These are phyloP conservation scores for Coprinellus aureogranulatus DNA, from an alignment of 768 basidiomycete species.

Conservation along the genomic window DNA sequence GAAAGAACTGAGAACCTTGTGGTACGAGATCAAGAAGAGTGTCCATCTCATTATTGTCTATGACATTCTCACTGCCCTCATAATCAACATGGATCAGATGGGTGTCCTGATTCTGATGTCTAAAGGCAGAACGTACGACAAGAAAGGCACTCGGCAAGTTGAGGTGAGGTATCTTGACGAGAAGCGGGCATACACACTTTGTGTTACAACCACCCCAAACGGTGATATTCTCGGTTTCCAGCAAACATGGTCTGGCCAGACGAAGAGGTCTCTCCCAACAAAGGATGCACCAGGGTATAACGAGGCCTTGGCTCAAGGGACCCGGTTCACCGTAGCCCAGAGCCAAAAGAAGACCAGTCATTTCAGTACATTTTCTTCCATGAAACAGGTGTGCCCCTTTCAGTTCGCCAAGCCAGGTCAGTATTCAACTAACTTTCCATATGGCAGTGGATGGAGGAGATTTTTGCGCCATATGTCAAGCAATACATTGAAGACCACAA, in stretches of 20 bases:
- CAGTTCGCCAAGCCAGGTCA: too few relatives aligned
- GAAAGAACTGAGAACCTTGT: background rate
- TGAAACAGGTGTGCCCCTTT: too few relatives aligned
- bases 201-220: conserved; percentile 20
- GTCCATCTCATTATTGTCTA: conserved; percentile 14
- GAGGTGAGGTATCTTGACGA: conserved; percentile 24
- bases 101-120: conserved; percentile 14
- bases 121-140: conserved; percentile 15
- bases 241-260: conserved; percentile 23
- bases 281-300: conserved; percentile 9
- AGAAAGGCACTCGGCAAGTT: conserved; percentile 21
- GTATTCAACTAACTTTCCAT: too few relatives aligned
- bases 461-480: conserved; percentile 14
- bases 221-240: conserved; percentile 31
- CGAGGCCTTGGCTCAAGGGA: conserved; percentile 11
- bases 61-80: conserved; percentile 17
- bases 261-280: conserved; percentile 15
- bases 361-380: conserved; percentile 15
- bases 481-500: conserved; percentile 10
- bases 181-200: conserved; percentile 28
- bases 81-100: conserved; percentile 24
- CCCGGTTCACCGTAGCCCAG: conserved; percentile 19
- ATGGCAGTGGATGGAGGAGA: conserved; percentile 16
- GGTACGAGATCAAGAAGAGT: background rate
- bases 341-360: conserved; percentile 21